A percentile compares a stretch with the other conserved stretches of the same genome.
Evolutionary conservation across 352 stramenopile genomes (phyloP).

Genomic region (Globisporangium barbulae): DNA sequence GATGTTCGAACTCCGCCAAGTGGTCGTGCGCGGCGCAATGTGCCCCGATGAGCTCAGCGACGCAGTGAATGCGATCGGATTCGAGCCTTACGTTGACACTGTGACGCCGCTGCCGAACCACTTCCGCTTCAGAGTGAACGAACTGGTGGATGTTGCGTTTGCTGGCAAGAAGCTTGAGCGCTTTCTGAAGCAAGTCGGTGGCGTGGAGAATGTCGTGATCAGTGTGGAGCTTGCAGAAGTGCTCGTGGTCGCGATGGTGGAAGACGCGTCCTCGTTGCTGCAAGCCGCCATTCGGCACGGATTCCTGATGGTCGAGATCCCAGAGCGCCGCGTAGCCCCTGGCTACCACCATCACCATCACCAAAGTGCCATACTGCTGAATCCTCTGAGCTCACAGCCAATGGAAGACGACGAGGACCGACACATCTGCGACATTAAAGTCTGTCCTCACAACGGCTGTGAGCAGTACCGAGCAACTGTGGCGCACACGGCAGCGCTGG

Average conservation of each 20-base stretch:
- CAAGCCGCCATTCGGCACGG: slow-evolving; percentile 32
- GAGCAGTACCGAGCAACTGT: slow-evolving; percentile 74
- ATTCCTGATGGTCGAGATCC: slow-evolving; percentile 53
- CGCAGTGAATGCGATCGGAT: slow-evolving; percentile 52
- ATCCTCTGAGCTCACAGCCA: neutral
- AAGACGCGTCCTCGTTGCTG: slow-evolving; percentile 33
- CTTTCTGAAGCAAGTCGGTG: slow-evolving; percentile 41
- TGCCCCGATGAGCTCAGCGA: slow-evolving; percentile 29
- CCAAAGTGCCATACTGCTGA: neutral
- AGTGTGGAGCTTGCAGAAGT: slow-evolving; percentile 54
- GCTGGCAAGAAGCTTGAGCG: slow-evolving; percentile 18
- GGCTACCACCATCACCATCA: neutral
- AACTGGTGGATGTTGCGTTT: slow-evolving; percentile 10
- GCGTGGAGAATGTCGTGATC: slow-evolving; percentile 63
- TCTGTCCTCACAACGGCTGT: slow-evolving; percentile 67
- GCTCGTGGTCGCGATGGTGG: slow-evolving; percentile 52
- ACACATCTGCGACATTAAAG: slow-evolving; percentile 61
- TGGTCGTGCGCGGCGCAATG: slow-evolving; percentile 59
- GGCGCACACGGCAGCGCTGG: slow-evolving; percentile 72
- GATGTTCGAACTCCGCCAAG: slow-evolving; percentile 52
- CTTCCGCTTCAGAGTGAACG: slow-evolving; percentile 48
- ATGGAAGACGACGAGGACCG: slow-evolving; percentile 19
- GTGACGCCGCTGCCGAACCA: slow-evolving; percentile 39
- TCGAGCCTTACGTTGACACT: slow-evolving; percentile 42
- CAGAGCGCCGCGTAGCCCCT: slow-evolving; percentile 18